Conservation (phyloP, 1,284 basidiomycete genomes). For the Irpex sp. region DNA sequence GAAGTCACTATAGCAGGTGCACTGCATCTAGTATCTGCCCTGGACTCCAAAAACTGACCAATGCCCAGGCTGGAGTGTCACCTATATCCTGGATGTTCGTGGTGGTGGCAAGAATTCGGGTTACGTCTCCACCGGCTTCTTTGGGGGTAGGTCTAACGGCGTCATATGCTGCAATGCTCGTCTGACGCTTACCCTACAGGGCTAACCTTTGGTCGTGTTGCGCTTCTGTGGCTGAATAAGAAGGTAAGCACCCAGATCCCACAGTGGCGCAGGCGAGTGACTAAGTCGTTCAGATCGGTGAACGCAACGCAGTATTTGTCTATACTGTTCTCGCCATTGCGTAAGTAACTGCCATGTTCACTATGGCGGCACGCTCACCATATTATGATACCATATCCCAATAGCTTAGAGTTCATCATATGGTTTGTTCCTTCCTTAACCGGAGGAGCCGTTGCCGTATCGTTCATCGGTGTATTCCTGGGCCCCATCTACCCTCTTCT, state of each 20-base stretch:
- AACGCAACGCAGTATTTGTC: conserved; percentile 36
- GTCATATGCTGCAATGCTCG: not conserved
- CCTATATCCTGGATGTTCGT: conserved; percentile 41
- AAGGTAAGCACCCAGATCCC: conserved; percentile 27
- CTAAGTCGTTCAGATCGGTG: conserved; percentile 31
- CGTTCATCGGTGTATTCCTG: conserved; percentile 51
- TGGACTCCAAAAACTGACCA: not conserved
- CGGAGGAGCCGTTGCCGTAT: conserved; percentile 47
- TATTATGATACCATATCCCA: not conserved
- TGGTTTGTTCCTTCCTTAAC: conserved; percentile 58
- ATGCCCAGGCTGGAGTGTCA: conserved; percentile 42
- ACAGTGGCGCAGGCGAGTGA: not conserved
- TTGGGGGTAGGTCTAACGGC: conserved; percentile 33
- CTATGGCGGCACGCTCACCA: no score
- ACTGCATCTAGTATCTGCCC: conserved; percentile 2
- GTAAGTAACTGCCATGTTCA: conserved; percentile 18
- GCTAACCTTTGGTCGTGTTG: conserved; percentile 41
- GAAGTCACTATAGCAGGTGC: conserved; percentile 46
- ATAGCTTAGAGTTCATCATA: conserved; percentile 49
- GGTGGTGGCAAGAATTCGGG: conserved; percentile 45
- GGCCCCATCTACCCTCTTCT: conserved; percentile 53
- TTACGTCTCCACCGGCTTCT: conserved; percentile 51
- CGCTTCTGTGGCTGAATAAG: conserved; percentile 47
- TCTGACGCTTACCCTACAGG: conserved; percentile 21
- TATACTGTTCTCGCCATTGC: conserved; percentile 35